Evolutionary conservation across 2,329 filamentous ascomycete genomes (phyloP), one percentile per base, ranked within the genome.

Genomic region (Botryotinia convoluta): DNA sequence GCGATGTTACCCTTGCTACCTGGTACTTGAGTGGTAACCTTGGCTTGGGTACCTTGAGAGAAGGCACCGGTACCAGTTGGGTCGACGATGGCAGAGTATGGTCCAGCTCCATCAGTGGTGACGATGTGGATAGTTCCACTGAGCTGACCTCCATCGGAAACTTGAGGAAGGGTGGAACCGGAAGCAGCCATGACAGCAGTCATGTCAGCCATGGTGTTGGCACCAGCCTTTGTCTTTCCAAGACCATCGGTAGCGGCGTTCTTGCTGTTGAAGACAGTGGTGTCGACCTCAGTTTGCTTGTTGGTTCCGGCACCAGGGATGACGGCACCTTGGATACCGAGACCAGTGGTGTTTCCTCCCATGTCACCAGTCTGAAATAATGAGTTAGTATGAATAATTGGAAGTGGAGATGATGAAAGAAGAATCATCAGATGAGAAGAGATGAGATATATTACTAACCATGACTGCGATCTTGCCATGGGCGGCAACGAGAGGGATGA

Each of bases 101-200:
- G 79, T 29, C 90, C 90, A 74, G 87, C 90, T 73, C 90, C 90
- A 76, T 92, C 90, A 54, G 84, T 84, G 82, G 91, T 92, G 80
- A 92, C 89, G 80, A 91, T 89, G 82, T 91, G 90, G 16, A 91
- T 83, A 1, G 88, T 91, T 85, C 92, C 91, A 77, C 83, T 83
- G 74, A 92, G 77, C 72, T 84, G 77, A 73, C 90, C 90, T 67
- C 89, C 89, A 0, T 83, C 77, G 10, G 83, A 84, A 77, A 92
- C 83, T 82, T 91, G 89, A 18, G 90, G 89, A 37, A 92, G 86
- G 73, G 82, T 77, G 74, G 82, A 82, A 73, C 89, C 89, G 9
- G 86, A 90, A 80, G 86, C 84, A 9, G 73, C 84, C 83, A 91
- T 85, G 81, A 91, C 88, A 60, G 85, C 83, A 60, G 84, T 79